These are phyloP conservation scores for Erythrophleum fordii DNA, from an alignment of 306 rosid genomes.

Conservation along the genomic window DNA sequence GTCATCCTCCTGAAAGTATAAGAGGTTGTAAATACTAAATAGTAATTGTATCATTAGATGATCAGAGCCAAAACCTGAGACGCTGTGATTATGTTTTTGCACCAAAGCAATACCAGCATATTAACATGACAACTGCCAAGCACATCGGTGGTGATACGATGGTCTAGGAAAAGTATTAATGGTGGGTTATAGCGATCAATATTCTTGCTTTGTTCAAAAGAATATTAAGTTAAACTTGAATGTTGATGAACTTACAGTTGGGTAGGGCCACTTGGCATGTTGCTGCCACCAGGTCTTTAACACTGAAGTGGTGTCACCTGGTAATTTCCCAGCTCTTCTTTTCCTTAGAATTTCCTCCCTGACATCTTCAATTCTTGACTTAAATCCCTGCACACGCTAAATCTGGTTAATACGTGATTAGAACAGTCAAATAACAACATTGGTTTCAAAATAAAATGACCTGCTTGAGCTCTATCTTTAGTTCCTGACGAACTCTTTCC, in stretches of 20 bases:
- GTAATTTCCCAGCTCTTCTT: constrained; percentile 98
- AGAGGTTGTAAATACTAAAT: background rate
- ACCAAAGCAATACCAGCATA: background rate
- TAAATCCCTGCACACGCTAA: constrained; percentile 68
- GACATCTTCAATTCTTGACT: constrained; percentile 96
- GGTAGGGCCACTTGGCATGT: constrained; percentile 99
- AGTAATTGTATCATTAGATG: background rate
- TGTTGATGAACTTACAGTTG: constrained; percentile 70
- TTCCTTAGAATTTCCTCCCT: constrained; percentile 95
- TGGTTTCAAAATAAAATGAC: constrained; percentile 33
- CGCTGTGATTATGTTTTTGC: background rate
- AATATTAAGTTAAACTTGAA: background rate
- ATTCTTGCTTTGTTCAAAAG: background rate
- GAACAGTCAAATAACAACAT: background rate
- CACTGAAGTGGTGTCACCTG: constrained; percentile 95
- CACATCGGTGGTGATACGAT: background rate
- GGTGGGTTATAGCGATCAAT: background rate
- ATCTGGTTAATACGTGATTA: background rate
- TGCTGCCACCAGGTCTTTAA: constrained; percentile 98
- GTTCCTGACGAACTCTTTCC: constrained; percentile 97
- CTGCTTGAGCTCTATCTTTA: constrained; percentile 97
- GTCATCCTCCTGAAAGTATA: constrained; percentile 81
- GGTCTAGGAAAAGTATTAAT: background rate
- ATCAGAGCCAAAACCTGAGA: background rate
- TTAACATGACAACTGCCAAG: background rate